phyloP scores from a whole-genome alignment of 495 filamentous ascomycete species.

The Sabuloglossum arenarium region DNA sequence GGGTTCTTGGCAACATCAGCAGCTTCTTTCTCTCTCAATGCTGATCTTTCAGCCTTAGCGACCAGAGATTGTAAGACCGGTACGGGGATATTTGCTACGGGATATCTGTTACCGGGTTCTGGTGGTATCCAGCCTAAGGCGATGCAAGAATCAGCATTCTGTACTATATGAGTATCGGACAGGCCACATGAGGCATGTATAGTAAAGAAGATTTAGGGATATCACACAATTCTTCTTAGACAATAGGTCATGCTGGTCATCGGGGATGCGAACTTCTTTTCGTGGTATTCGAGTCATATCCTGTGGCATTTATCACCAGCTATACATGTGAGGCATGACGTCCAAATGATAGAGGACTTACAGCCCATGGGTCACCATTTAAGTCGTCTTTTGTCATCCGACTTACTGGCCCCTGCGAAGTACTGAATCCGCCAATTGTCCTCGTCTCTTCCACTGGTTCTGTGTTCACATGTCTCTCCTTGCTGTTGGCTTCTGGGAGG shows the following conservation, averaged over 20 bases:
- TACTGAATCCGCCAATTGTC: too few relatives aligned
- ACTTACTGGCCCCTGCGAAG: too few relatives aligned
- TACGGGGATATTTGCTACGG: slow-evolving; percentile 13
- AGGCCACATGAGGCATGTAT: neutral
- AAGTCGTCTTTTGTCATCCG: neutral
- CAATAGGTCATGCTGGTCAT: slow-evolving; percentile 38
- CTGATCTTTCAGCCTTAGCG: slow-evolving; percentile 4
- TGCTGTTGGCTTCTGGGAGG: neutral
- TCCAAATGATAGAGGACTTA: neutral
- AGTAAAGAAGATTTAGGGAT: slow-evolving; percentile 6
- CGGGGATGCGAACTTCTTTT: slow-evolving; percentile 31
- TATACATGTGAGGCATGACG: neutral
- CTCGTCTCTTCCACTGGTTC: neutral
- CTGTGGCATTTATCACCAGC: slow-evolving; percentile 2
- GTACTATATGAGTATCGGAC: neutral
- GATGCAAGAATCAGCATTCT: neutral
- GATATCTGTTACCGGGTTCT: slow-evolving; percentile 10
- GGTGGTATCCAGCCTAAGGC: slow-evolving; percentile 19
- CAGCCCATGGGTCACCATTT: slow-evolving; percentile 1
- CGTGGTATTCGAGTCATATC: slow-evolving; percentile 21
- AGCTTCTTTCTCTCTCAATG: neutral
- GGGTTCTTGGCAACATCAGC: neutral
- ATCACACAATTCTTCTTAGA: slow-evolving; percentile 21
- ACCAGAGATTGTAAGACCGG: slow-evolving; percentile 10
- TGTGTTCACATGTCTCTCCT: neutral